phyloP scores from a whole-genome alignment of 176 grass and related monocot genomes.

The Canna indica region DNA sequence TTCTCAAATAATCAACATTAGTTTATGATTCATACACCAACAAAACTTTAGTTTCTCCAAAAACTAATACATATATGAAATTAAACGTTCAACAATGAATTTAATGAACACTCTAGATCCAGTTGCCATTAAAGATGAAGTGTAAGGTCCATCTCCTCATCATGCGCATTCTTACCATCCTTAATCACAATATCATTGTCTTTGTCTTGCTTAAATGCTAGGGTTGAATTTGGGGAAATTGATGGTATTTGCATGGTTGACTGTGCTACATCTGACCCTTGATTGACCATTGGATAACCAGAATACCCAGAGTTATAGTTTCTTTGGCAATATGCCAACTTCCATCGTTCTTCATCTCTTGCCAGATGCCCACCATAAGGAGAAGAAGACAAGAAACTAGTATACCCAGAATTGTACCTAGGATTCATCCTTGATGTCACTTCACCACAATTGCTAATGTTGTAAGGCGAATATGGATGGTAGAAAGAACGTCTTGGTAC shows the following conservation, averaged over 20 bases:
- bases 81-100: no score
- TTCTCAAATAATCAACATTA: no score
- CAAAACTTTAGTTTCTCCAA: no score
- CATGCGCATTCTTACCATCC: not conserved
- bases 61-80: no score
- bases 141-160: not conserved
- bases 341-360: not conserved
- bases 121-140: not conserved
- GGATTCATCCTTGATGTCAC: not conserved
- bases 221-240: not conserved
- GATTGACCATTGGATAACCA: not conserved
- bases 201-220: not conserved
- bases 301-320: not conserved
- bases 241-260: not conserved
- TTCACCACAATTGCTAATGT: not conserved
- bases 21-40: no score
- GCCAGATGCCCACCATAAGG: not conserved
- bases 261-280: not conserved
- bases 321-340: not conserved
- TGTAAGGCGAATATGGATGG: not conserved
- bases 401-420: not conserved
- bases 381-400: not conserved
- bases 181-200: not conserved
- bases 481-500: not conserved
- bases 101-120: no score